phyloP scores from a whole-genome alignment of 495 filamentous ascomycete species.

The Amniculicola lignicola region DNA sequence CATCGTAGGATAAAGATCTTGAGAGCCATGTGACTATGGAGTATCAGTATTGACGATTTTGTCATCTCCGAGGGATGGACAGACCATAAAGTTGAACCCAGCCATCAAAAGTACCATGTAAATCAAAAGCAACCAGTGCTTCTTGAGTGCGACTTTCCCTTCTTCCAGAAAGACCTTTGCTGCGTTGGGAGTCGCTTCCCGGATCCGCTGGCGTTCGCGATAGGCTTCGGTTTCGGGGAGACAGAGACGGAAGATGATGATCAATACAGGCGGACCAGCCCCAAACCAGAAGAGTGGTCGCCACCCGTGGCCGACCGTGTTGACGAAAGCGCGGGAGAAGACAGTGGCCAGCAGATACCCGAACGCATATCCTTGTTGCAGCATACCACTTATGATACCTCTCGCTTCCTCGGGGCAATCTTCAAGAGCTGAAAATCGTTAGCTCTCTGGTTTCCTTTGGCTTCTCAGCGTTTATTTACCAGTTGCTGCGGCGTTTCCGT shows the following conservation, averaged over 20 bases:
- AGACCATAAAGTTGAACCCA: constrained; percentile 85
- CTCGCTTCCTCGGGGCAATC: constrained; percentile 72
- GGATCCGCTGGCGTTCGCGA: constrained; percentile 57
- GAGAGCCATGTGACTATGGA: constrained; percentile 73
- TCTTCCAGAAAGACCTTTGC: constrained; percentile 66
- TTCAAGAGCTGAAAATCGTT: constrained; percentile 60
- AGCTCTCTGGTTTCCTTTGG: background rate
- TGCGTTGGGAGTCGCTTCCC: constrained; percentile 50
- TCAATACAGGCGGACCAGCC: constrained; percentile 72
- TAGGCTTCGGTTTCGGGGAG: constrained; percentile 75
- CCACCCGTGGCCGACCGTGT: constrained; percentile 35
- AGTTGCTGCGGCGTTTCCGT: constrained; percentile 83
- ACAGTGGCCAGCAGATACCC: constrained; percentile 79
- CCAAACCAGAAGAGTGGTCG: constrained; percentile 75
- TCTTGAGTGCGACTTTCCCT: constrained; percentile 70
- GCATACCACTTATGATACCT: constrained; percentile 74
- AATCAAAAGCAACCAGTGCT: constrained; percentile 73
- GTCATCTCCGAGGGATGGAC: constrained; percentile 8
- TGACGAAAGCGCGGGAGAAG: constrained; percentile 56
- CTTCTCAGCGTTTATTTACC: background rate
- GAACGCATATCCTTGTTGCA: constrained; percentile 88
- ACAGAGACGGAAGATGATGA: constrained; percentile 72
- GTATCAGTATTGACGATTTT: background rate
- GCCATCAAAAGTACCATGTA: constrained; percentile 86
- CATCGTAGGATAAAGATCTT: constrained; percentile 89